phyloP scores from a whole-genome alignment of 2,329 filamentous ascomycete species.

The Stemphylium beticola region DNA sequence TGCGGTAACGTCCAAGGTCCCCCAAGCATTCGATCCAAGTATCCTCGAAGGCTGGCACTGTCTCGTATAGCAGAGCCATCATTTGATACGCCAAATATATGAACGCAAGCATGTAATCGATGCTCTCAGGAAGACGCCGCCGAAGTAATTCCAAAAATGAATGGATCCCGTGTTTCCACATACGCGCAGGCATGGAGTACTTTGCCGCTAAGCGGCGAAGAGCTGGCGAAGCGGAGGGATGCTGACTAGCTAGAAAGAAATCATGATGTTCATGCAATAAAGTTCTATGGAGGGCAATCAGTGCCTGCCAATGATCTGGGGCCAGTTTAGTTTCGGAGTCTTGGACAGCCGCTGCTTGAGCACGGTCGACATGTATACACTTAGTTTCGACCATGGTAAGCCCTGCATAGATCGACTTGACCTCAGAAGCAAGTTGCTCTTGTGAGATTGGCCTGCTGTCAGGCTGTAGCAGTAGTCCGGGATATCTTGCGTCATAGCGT shows the following conservation, averaged over 20 bases:
- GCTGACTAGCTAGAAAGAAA: conserved; percentile 80
- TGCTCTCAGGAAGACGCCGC: conserved; percentile 73
- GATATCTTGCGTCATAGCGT: conserved; percentile 41
- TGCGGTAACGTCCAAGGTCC: conserved; percentile 82
- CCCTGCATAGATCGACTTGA: conserved; percentile 82
- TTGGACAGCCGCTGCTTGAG: conserved; percentile 62
- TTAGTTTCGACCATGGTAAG: conserved; percentile 86
- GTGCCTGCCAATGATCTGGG: conserved; percentile 80
- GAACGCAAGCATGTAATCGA: conserved; percentile 90
- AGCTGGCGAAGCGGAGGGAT: conserved; percentile 73
- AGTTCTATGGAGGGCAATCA: conserved; percentile 82
- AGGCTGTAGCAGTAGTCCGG: conserved; percentile 60
- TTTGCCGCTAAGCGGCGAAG: conserved; percentile 74
- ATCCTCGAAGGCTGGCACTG: conserved; percentile 79
- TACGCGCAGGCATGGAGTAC: conserved; percentile 88
- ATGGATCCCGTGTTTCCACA: conserved; percentile 95
- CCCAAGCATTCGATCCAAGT: conserved; percentile 95
- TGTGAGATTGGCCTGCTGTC: conserved; percentile 74
- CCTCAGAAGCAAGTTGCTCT: conserved; percentile 79
- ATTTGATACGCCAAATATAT: conserved; percentile 90
- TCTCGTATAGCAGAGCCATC: conserved; percentile 86
- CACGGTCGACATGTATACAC: conserved; percentile 81
- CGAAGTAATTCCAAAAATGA: conserved; percentile 73
- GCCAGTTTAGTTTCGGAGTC: conserved; percentile 54
- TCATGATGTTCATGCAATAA: conserved; percentile 72